Conservation (phyloP, 345 rosid species). For the Hibiscus mutabilis region DNA sequence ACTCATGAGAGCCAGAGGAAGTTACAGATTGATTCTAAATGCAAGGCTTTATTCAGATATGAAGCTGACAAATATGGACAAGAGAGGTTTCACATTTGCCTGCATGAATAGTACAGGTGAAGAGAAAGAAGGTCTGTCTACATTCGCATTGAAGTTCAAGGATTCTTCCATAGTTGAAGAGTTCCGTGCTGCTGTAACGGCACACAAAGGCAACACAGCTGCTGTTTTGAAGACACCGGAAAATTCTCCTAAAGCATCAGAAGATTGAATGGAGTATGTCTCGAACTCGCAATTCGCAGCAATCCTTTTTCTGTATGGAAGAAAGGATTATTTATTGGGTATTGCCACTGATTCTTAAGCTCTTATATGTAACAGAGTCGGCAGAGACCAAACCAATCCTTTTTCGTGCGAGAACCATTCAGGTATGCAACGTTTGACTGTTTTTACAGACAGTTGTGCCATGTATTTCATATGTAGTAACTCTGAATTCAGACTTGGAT, state of each 20-base stretch:
- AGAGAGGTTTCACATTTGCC: not conserved
- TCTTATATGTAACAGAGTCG: slow-evolving; percentile 26
- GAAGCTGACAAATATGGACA: not conserved
- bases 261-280: slow-evolving; percentile 25
- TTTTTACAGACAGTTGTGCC: not conserved
- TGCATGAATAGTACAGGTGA: not conserved
- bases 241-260: slow-evolving; percentile 63
- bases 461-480: not conserved
- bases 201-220: not conserved
- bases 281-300: not conserved
- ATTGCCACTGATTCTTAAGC: not conserved
- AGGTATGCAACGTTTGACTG: not conserved
- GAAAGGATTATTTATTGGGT: slow-evolving; percentile 3
- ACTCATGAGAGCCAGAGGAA: not conserved
- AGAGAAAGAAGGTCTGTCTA: not conserved
- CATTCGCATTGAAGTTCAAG: not conserved
- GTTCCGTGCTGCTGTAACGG: not conserved
- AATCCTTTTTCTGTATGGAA: slow-evolving; percentile 1
- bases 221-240: slow-evolving; percentile 66
- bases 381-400: slow-evolving; percentile 15
- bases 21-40: not conserved
- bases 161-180: not conserved
- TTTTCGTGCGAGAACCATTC: slow-evolving; percentile 12
- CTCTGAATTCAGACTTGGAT: not conserved
- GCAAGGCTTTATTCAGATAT: not conserved